Base-by-base conservation (phyloP, 371 early-diverging fungal species). In the Rhizopus arrhizus region DNA sequence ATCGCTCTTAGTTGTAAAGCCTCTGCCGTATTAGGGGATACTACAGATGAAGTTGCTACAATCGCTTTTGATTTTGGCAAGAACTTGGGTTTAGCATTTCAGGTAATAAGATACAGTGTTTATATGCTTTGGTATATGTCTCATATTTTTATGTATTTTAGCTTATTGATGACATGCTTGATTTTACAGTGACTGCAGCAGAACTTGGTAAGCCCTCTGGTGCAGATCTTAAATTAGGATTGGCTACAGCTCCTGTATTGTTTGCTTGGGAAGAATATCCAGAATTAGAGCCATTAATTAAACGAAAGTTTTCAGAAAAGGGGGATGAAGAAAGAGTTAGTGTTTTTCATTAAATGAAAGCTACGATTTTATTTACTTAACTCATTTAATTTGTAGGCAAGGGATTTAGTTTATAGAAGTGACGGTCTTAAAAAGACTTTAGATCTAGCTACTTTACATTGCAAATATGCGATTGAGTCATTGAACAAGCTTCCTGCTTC, bases 231-330 rank as follows among this genome's bases (percentile, higher is more conserved):
- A 86, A 92, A 65, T 80, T 94, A 12, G 96, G 96, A 3, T 73
- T 95, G 58, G 93, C 95, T 33, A 96, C 97, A 11, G 97, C 96
- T 3, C 98, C 98, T 0, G 95, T 97, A 2, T 74, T 97, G 40
- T 96, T 89, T 74, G 96, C 98, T 3, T 92, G 93, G 80, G 91
- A 94, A 60, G 89, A 93, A 71, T 92, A 79, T 64, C 91, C 96
- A 0, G 91, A 93, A 66, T 73, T 97, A 42, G 89, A 87, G 5
- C 87, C 87, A 8, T 69, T 95, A 49, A 92, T 96, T 49, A 89
- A 91, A 51, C 90, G 97, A 40, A 89, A 91, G 62, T 97, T 97
- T 69, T 62, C 78, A 12, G 54, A 76, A 9, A 68, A 81, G 34
- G 90, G 88, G 6, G 91, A 92, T 64, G 84, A 80, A 7, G 82